Evolutionary conservation across 2,329 filamentous ascomycete species (phyloP), one percentile per base, ranked within the genome.

Genomic region (Exserohilum rostratum): DNA sequence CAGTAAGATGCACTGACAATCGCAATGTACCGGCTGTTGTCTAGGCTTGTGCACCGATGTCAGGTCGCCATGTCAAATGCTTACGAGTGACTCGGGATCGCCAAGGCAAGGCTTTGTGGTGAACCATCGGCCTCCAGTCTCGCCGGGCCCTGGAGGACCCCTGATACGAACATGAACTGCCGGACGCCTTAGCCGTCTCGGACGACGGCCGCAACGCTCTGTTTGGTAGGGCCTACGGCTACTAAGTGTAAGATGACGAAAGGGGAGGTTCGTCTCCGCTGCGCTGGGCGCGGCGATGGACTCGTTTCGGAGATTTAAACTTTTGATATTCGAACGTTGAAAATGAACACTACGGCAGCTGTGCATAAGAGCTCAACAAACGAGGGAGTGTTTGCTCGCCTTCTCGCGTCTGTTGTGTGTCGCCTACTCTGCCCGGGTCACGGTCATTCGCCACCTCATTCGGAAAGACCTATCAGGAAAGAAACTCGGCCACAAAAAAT

Each of bases 221-320:
- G 22, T 20, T 17, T 17, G 13, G 33, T 20, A 31, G 40, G 39
- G n/a, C 45, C 22, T 20, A 29, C 25, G 33, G 22, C 15, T 20
- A 18, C 22, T 25, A 7, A 5, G 22, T 25, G 22, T 25, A 7
- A 5, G 22, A 7, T 25, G 22, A 45, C 30, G 46, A 39, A 38
- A 27, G 9, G 31, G n/a, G 34, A 47, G 25, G 9, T 25, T 48
- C 27, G 53, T 48, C 53, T 56, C 53, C 53, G 39, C 33, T 25
- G 3, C 10, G 13, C 12, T 48, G 34, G 38, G 35, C 20, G 27
- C 22, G 22, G 22, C 22, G 7, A 25, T 25, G 25, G 38, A 38
- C 25, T 48, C 25, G 12, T 17, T 30, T 6, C 31, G 13, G n/a
- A 40, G 15, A 46, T 38, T 51, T 27, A 38, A 7, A 31, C 40